phyloP scores from a whole-genome alignment of 108 stramenopile genomes.

The Nitzschia sp. region DNA sequence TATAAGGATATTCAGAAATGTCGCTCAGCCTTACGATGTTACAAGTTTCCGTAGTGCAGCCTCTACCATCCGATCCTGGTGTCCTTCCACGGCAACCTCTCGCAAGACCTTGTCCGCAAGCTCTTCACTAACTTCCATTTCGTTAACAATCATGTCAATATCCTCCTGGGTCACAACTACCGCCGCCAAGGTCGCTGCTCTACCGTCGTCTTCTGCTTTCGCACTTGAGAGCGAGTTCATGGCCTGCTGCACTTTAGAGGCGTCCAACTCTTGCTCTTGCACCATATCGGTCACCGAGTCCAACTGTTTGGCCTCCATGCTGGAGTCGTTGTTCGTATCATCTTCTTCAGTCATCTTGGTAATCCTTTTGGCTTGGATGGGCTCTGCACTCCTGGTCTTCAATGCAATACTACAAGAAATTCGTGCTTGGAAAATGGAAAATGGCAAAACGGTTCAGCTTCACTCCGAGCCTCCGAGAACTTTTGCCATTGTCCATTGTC shows the following conservation, averaged over 20 bases:
- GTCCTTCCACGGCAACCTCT: constrained; percentile 42
- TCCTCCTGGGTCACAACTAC: constrained; percentile 69
- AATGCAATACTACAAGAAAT: no score
- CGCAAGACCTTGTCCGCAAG: constrained; percentile 56
- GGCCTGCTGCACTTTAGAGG: constrained; percentile 66
- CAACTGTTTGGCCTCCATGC: constrained; percentile 79
- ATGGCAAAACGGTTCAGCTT: no score
- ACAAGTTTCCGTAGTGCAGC: constrained; percentile 69
- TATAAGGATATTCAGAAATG: background rate
- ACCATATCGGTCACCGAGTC: constrained; percentile 82
- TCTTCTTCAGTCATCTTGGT: constrained; percentile 10
- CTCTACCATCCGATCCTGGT: constrained; percentile 43
- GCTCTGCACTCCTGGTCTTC: no score
- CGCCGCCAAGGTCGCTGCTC: constrained; percentile 29
- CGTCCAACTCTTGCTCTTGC: constrained; percentile 72
- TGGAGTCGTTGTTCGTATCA: constrained; percentile 11
- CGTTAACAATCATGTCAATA: constrained; percentile 59
- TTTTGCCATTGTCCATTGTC: no score
- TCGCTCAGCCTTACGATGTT: constrained; percentile 35
- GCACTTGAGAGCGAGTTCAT: constrained; percentile 49
- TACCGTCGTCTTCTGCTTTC: constrained; percentile 24
- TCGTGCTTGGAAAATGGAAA: no score
- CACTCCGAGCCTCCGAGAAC: no score
- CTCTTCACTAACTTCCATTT: constrained; percentile 76
- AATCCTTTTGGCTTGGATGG: no score